Conservation (phyloP, 768 basidiomycete genomes). For the Lactarius pseudohatsudake region DNA sequence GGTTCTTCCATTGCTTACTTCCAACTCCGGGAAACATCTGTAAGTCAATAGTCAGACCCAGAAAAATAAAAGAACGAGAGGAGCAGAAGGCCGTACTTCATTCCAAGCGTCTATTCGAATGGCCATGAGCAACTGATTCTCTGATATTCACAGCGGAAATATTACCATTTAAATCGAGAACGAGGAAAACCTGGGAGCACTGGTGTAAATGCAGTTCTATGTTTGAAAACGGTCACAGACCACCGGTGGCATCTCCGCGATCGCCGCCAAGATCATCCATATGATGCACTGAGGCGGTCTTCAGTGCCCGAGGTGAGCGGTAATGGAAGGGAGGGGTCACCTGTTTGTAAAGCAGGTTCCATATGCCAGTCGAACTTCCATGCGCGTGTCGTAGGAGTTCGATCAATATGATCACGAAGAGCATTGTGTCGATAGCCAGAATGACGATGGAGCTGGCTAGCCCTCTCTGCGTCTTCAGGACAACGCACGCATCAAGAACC, state of each 20-base stretch:
- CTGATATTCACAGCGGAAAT: neutral
- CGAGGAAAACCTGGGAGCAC: constrained; percentile 7
- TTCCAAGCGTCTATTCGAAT: constrained; percentile 16
- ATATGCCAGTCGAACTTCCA: neutral
- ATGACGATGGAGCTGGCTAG: neutral
- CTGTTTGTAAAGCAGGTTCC: neutral
- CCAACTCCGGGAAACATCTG: constrained; percentile 10
- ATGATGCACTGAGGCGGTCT: constrained; percentile 1
- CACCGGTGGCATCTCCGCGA: neutral
- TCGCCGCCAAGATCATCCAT: neutral
- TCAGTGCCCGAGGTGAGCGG: neutral
- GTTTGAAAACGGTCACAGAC: neutral
- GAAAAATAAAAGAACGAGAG: neutral
- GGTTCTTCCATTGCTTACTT: constrained; percentile 2
- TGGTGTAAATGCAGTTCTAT: neutral
- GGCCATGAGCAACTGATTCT: neutral
- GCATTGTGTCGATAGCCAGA: neutral
- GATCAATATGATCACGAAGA: neutral
- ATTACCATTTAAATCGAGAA: constrained; percentile 15
- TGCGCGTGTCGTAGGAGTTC: neutral
- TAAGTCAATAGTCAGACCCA: neutral
- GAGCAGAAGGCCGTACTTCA: neutral
- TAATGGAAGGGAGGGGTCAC: neutral
- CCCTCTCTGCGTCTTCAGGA: neutral
- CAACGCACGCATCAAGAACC: neutral